phyloP scores from a whole-genome alignment of 148 eudicot genomes.

The Camellia granthamiana region DNA sequence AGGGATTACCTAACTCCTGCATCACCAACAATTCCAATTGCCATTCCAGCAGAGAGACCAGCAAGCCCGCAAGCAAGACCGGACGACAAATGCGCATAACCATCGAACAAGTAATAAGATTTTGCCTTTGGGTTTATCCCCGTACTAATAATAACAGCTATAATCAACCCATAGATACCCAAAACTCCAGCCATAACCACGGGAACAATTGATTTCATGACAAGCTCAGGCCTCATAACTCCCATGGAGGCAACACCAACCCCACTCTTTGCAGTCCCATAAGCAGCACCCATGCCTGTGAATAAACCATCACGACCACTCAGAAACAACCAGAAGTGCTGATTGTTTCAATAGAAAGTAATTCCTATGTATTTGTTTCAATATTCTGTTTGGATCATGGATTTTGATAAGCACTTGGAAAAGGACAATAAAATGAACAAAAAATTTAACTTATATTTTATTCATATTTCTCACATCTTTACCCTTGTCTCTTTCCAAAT shows the following conservation, averaged over 20 bases:
- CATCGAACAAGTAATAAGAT: conserved; percentile 17
- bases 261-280: conserved; percentile 22
- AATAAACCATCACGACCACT: neutral
- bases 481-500: too few species aligned
- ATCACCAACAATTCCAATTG: conserved; percentile 18
- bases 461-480: too few species aligned
- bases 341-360: neutral
- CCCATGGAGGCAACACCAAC: conserved; percentile 22
- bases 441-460: too few species aligned
- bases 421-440: too few species aligned
- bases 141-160: conserved; percentile 19
- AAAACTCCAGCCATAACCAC: conserved; percentile 21
- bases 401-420: too few species aligned
- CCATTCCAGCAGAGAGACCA: conserved; percentile 23
- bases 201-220: conserved; percentile 15
- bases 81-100: conserved; percentile 16
- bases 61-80: conserved; percentile 21
- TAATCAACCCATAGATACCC: conserved; percentile 18
- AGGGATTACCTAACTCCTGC: conserved; percentile 16
- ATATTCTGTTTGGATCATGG: too few species aligned
- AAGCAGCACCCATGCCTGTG: conserved; percentile 18
- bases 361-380: neutral
- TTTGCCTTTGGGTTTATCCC: conserved; percentile 21
- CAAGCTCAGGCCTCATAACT: conserved; percentile 19
- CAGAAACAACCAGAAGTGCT: neutral